phyloP scores from a whole-genome alignment of 306 rosid genomes.

The Acacia acuminata region DNA sequence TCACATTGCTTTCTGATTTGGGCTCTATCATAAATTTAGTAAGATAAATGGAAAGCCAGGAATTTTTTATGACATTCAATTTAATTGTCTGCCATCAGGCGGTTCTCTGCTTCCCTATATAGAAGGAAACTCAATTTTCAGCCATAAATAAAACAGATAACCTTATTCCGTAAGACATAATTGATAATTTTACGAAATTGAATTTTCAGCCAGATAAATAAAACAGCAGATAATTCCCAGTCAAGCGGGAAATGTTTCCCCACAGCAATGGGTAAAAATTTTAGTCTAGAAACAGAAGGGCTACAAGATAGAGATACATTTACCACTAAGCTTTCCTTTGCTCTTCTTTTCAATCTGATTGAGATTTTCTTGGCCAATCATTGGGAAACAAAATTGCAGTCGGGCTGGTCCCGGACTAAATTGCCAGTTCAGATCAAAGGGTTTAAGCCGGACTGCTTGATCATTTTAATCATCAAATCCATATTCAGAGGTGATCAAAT shows the following conservation, averaged over 20 bases:
- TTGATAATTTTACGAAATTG: background rate
- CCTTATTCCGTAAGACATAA: background rate
- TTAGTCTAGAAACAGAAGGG: background rate
- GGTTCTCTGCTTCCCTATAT: background rate
- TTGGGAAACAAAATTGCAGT: background rate
- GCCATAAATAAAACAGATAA: background rate
- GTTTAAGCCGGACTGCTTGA: background rate
- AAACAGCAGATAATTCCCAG: too few relatives aligned
- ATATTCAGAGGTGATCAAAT: background rate
- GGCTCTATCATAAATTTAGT: background rate
- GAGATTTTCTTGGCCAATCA: background rate
- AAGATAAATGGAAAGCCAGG: background rate
- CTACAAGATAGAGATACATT: background rate
- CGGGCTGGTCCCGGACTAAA: background rate
- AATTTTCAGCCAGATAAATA: too few relatives aligned
- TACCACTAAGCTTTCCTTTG: background rate
- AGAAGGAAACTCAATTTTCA: background rate
- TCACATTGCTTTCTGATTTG: background rate
- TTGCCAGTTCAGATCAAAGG: background rate
- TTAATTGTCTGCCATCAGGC: background rate
- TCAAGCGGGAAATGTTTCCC: too few relatives aligned
- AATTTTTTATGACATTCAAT: background rate
- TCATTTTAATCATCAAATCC: background rate
- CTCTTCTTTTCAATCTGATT: background rate
- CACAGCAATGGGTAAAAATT: background rate